These are phyloP conservation scores for Geotrichum klebahnii DNA, from an alignment of 1,139 yeast species.

Conservation along the genomic window DNA sequence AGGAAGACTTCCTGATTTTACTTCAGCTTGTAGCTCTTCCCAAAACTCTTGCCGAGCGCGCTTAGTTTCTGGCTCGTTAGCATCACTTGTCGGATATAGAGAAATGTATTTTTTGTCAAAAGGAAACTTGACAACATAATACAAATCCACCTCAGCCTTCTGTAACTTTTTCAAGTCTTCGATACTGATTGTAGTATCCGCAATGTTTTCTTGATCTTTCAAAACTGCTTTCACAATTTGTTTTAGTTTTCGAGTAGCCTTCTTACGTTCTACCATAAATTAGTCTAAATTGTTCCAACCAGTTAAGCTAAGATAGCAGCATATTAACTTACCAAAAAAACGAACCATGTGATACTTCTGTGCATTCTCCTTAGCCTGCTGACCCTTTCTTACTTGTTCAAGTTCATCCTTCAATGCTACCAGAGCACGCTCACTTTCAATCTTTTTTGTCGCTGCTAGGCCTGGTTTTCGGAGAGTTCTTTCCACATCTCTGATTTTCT, in stretches of 20 bases:
- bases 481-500: conserved; percentile 81
- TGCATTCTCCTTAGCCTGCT: conserved; percentile 56
- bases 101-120: conserved; percentile 76
- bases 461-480: conserved; percentile 49
- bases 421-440: conserved; percentile 83
- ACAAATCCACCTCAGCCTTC: conserved; percentile 65
- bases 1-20: conserved; percentile 29
- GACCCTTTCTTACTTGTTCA: conserved; percentile 48
- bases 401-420: conserved; percentile 68
- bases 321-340: conserved; percentile 54
- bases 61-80: conserved; percentile 28
- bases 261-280: conserved; percentile 53
- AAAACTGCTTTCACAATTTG: conserved; percentile 53
- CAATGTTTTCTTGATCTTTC: conserved; percentile 28
- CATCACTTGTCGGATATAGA: conserved; percentile 50
- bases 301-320: background rate
- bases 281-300: background rate
- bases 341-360: conserved; percentile 89
- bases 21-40: conserved; percentile 27
- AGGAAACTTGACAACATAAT: conserved; percentile 76
- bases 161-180: conserved; percentile 36
- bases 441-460: conserved; percentile 69
- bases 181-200: conserved; percentile 41
- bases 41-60: conserved; percentile 24
- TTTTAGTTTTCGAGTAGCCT: conserved; percentile 72